Evolutionary conservation across 2,329 filamentous ascomycete species (phyloP), one percentile per base, ranked within the genome.

Genomic region (Botryotinia convoluta): DNA sequence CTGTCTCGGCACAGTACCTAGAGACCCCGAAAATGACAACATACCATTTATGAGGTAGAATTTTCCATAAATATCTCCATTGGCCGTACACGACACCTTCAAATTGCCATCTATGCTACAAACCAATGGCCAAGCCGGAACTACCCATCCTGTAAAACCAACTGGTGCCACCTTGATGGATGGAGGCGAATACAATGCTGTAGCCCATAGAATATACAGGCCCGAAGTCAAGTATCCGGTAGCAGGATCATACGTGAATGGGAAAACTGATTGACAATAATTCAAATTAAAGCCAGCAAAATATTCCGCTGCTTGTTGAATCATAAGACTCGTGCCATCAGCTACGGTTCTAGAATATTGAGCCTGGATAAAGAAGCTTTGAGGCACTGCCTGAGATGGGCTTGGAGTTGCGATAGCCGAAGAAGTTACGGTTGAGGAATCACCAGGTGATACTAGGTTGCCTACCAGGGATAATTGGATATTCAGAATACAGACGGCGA

Each of bases 31-130:
- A 37, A 42, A 10, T 39, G 10, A 26, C 2, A 57, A 65, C 70
- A 32, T 57, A 72, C 70, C 61, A 72, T 67, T 35, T 42, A 67
- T 48, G 37, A 72, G 29, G 37, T 57, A 65, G 4, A 72, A 72
- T 42, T 9, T 45, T 8, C 35, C 37, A 65, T 54, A 72, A 35
- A 59, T 2, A 54, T 54, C 37, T 22, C 61, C 70, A 65, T 72
- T 44, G 2, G 61, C 61, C 20, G 32, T 59, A 37, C 70, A 67
- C 4, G 35, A 35, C 16, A 72, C 44, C n/a, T 60, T 67, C 70
- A 72, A 9, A 37, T 65, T 64, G 12, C 35, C 35, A 59, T 59
- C 48, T 20, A 67, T 37, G 1, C 26, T 44, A 65, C 70, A 72
- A 20, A 65, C 20, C 35, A 72, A 45, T 14, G 60, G 70, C 45